Conservation (phyloP, 768 basidiomycete species). For the Trametes meyenii region DNA sequence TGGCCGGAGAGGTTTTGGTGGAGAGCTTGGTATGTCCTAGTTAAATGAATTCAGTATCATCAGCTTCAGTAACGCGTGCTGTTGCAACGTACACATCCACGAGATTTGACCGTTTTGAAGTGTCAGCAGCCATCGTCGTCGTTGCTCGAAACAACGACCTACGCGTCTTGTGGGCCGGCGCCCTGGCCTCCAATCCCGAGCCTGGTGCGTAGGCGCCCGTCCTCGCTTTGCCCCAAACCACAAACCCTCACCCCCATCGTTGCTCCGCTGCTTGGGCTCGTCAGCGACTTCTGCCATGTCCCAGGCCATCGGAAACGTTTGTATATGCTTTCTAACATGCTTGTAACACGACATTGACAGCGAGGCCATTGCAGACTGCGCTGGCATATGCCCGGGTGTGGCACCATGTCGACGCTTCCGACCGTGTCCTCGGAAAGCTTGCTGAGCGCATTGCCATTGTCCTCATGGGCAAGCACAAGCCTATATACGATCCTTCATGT, state of each 20-base stretch:
- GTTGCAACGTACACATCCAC: conserved; percentile 62
- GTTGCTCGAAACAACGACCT: conserved; percentile 22
- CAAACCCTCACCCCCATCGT: conserved; percentile 14
- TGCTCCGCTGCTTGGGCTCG: conserved; percentile 5
- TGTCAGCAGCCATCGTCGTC: conserved; percentile 45
- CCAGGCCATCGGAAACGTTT: conserved; percentile 79
- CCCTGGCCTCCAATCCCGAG: conserved; percentile 12
- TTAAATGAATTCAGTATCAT: neutral
- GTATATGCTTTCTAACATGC: conserved; percentile 28
- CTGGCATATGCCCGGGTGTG: conserved; percentile 94
- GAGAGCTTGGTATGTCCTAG: conserved; percentile 66
- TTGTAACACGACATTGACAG: neutral
- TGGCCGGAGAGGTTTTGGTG: conserved; percentile 61
- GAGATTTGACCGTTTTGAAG: conserved; percentile 66
- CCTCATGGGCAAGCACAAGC: conserved; percentile 99
- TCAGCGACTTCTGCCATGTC: conserved; percentile 55
- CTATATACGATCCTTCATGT: conserved; percentile 93
- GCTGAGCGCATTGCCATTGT: conserved; percentile 93
- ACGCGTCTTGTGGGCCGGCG: conserved; percentile 19
- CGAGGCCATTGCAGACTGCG: conserved; percentile 67
- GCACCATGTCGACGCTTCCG: conserved; percentile 93
- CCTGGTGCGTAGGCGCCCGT: conserved; percentile 14
- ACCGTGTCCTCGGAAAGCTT: conserved; percentile 91
- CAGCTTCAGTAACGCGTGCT: neutral
- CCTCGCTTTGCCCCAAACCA: conserved; percentile 17